Evolutionary conservation across 164 flowering plant genomes (phyloP), one percentile per base, ranked within the genome.

Genomic region (Vitis riparia): DNA sequence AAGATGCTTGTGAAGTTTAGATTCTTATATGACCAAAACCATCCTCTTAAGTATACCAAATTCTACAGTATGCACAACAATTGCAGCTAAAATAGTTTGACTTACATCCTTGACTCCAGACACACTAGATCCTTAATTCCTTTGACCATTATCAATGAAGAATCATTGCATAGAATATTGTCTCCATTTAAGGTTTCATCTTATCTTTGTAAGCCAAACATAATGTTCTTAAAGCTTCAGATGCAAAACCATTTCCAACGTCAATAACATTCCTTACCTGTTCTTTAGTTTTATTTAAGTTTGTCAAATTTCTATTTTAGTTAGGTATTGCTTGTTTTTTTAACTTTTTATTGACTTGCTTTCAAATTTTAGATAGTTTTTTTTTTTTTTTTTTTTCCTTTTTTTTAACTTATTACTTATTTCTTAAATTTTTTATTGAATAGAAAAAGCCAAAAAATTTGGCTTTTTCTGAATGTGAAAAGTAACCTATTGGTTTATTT

Each of bases 121-220:
- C 91, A 84, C 2, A 88, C 88, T 27, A 89, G 91, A 73, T 88
- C 91, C 69, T 88, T 88, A 62, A 88, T 88, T 44, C 88, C 91
- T 52, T 86, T 75, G 11, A 88, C 75, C 27, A 86, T 82, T 55
- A 88, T 73, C 53, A 86, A 63, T 32, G 89, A 84, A 52, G 81
- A 84, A 17, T 72, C 77, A 70, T 63, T 71, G 4, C 76, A 80
- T 55, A 86, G 88, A 37, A 84, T 76, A 37, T 5, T 62, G 11
- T 74, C 73, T 3, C 10, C 73, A 56, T 48, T 50, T 17, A 56
- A 44, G 59, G 17, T 56, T 2, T 64, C 81, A 51, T 75, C 76
- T 27, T 53, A 70, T 86, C 85, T 57, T 72, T 79, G 69, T 51
- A 81, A 62, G 83, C 85, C 79, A 84, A 63, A 74, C 88, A 86